A percentile compares a stretch with the other conserved stretches of the same genome.
Conservation (phyloP, 2,329 filamentous ascomycete species). For the Balansia obtecta region DNA sequence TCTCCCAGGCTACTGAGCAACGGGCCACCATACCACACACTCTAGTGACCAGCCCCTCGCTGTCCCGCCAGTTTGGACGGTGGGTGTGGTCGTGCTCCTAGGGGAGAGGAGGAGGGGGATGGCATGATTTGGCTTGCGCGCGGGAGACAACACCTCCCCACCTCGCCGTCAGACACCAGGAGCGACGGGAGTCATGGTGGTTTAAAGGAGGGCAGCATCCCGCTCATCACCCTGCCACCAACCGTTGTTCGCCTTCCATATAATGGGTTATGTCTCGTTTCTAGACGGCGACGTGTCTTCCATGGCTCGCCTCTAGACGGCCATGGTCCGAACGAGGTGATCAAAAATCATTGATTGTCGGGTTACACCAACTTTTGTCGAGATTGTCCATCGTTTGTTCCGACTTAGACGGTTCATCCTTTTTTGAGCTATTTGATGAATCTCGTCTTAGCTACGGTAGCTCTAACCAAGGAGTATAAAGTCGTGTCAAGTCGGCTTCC, state of each 20-base stretch:
- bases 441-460: neutral
- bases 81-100: constrained; percentile 4
- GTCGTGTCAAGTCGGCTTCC: constrained; percentile 1
- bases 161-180: neutral
- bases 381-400: constrained; percentile 12
- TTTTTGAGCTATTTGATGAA: neutral
- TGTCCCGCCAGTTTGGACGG: neutral
- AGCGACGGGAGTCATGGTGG: constrained; percentile 1
- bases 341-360: constrained; percentile 23
- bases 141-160: constrained; percentile 9
- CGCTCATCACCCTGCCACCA: neutral
- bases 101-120: too few species aligned
- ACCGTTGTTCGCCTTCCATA: neutral
- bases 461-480: constrained; percentile 3
- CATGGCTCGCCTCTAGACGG: constrained; percentile 21
- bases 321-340: constrained; percentile 22
- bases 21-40: neutral
- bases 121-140: constrained; percentile 9
- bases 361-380: constrained; percentile 20
- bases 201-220: constrained; percentile 2
- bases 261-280: constrained; percentile 4
- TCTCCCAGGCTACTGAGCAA: neutral
- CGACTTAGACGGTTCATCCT: constrained; percentile 10
- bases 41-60: neutral
- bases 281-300: constrained; percentile 8